Percentiles rank a stretch among this genome's conserved stretches.
These are phyloP conservation scores for Skeletonema marinoi DNA, from an alignment of 108 stramenopile species.

Conservation along the genomic window DNA sequence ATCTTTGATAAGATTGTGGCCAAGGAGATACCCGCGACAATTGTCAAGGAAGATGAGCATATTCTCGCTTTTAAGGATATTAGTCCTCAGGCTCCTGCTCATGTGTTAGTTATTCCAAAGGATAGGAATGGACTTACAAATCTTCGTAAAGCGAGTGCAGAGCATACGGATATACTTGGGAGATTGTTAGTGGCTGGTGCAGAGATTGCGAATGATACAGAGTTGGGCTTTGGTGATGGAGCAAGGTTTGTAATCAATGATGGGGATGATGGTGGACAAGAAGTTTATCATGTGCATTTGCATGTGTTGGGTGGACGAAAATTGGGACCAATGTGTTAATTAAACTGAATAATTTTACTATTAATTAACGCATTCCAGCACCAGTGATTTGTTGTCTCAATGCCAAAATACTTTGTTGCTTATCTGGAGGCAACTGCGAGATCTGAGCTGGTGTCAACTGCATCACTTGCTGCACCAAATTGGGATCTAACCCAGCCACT, in stretches of 20 bases:
- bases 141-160: slow-evolving; percentile 80
- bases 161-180: slow-evolving; percentile 93
- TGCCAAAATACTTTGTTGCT: slow-evolving; percentile 85
- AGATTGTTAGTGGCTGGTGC: slow-evolving; percentile 91
- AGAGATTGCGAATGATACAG: slow-evolving; percentile 86
- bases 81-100: slow-evolving; percentile 91
- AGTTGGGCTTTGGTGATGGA: slow-evolving; percentile 81
- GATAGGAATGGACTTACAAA: slow-evolving; percentile 88
- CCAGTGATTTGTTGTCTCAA: slow-evolving; percentile 82
- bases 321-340: slow-evolving; percentile 31
- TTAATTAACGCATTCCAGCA: slow-evolving; percentile 6
- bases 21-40: slow-evolving; percentile 88
- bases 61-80: slow-evolving; percentile 97
- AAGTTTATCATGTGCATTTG: slow-evolving; percentile 93
- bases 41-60: slow-evolving; percentile 94
- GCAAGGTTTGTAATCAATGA: slow-evolving; percentile 96
- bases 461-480: slow-evolving; percentile 90
- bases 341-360: background rate
- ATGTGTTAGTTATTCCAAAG: slow-evolving; percentile 98
- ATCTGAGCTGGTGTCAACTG: slow-evolving; percentile 80
- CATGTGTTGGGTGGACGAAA: slow-evolving; percentile 90
- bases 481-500: slow-evolving; percentile 75
- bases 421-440: slow-evolving; percentile 84
- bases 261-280: slow-evolving; percentile 91
- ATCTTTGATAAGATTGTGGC: slow-evolving; percentile 96